phyloP scores from a whole-genome alignment of 2,329 filamentous ascomycete species.

The Epichloe sylvatica region DNA sequence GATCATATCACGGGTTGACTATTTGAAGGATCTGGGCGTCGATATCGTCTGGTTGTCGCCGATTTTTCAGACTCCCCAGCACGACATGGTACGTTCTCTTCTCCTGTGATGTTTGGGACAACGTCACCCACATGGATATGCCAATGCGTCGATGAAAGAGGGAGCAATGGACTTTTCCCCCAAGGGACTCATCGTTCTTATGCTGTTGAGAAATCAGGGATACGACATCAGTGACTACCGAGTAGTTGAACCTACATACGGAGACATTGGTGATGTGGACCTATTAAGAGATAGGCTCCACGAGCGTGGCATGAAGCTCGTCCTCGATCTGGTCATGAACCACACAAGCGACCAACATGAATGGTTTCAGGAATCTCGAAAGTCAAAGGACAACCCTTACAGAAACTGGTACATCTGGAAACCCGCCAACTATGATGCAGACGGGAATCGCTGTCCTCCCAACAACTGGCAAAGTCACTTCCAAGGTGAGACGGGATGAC shows the following conservation, averaged over 20 bases:
- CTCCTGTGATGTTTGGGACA: not conserved
- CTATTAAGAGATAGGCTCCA: conserved; percentile 46
- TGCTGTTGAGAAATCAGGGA: conserved; percentile 24
- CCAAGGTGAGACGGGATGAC: conserved; percentile 16
- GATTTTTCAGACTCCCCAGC: conserved; percentile 38
- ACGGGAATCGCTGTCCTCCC: conserved; percentile 46
- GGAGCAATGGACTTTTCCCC: not conserved
- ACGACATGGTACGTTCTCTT: conserved; percentile 40
- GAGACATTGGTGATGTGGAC: conserved; percentile 54
- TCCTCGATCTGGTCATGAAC: conserved; percentile 62
- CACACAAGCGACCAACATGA: conserved; percentile 47
- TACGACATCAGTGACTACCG: conserved; percentile 61
- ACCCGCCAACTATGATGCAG: conserved; percentile 37
- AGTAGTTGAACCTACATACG: conserved; percentile 51
- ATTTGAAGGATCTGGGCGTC: conserved; percentile 39
- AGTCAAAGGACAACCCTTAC: conserved; percentile 38
- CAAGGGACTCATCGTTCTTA: not conserved
- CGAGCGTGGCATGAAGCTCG: conserved; percentile 49
- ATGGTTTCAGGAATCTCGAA: conserved; percentile 44
- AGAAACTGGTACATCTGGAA: conserved; percentile 55
- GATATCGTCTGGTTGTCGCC: conserved; percentile 44
- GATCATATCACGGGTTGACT: conserved; percentile 42
- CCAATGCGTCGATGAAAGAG: not conserved
- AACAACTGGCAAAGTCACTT: conserved; percentile 41
- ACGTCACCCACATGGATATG: not conserved